phyloP scores from a whole-genome alignment of 2,329 filamentous ascomycete species.

The Fusarium anguioides region DNA sequence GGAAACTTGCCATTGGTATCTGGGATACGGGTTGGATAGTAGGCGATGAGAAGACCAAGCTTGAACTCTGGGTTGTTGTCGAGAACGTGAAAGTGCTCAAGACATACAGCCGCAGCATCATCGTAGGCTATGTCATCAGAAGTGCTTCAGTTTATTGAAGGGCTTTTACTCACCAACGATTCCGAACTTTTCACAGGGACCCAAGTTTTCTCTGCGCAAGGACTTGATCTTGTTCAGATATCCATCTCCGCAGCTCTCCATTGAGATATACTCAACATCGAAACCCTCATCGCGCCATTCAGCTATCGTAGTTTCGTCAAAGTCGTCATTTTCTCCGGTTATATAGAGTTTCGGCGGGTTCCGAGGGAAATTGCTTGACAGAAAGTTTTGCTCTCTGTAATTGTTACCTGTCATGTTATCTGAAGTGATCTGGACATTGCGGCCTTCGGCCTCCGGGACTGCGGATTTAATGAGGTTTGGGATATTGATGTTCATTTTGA shows the following conservation, averaged over 20 bases:
- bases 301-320: conserved; percentile 51
- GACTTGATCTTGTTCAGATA: conserved; percentile 51
- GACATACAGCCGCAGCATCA: conserved; percentile 55
- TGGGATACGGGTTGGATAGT: conserved; percentile 58
- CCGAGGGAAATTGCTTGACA: conserved; percentile 55
- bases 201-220: conserved; percentile 49
- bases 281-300: conserved; percentile 59
- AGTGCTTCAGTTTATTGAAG: rapidly evolving
- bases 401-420: conserved; percentile 48
- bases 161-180: conserved; percentile 52
- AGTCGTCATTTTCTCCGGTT: conserved; percentile 56
- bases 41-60: conserved; percentile 56
- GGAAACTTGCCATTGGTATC: conserved; percentile 57
- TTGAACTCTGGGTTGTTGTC: conserved; percentile 59
- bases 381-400: conserved; percentile 55
- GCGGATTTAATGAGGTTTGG: conserved; percentile 47
- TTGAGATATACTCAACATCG: conserved; percentile 55
- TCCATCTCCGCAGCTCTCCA: conserved; percentile 50
- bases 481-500: conserved; percentile 44
- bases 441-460: conserved; percentile 48
- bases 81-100: conserved; percentile 58
- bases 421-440: conserved; percentile 48
- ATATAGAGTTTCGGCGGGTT: conserved; percentile 55
- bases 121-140: conserved; percentile 52
- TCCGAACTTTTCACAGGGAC: conserved; percentile 57